Conservation (phyloP, 2,329 filamentous ascomycete genomes). For the Ophiocordyceps camponoti-saundersi region DNA sequence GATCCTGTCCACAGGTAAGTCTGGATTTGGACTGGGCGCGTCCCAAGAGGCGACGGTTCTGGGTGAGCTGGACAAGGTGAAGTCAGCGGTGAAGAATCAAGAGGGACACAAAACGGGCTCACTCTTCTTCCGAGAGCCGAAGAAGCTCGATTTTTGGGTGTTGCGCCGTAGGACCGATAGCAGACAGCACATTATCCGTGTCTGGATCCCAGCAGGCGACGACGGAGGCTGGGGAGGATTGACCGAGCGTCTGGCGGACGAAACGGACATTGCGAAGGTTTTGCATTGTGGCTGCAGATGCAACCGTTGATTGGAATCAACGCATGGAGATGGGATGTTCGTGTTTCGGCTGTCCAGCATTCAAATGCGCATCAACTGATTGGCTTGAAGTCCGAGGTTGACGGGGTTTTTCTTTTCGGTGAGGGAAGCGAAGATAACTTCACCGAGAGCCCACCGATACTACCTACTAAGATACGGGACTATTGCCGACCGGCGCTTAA, state of each 20-base stretch:
- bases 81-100: background rate
- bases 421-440: too few relatives aligned
- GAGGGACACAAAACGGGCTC: slow-evolving; percentile 4
- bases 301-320: background rate
- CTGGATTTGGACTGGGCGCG: slow-evolving; percentile 62
- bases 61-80: slow-evolving; percentile 9
- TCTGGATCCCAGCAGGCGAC: slow-evolving; percentile 75
- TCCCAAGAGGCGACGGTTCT: slow-evolving; percentile 67
- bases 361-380: background rate
- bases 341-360: background rate
- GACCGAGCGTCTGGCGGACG: slow-evolving; percentile 42
- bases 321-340: background rate
- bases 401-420: background rate
- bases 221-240: slow-evolving; percentile 32
- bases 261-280: slow-evolving; percentile 71
- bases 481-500: too few relatives aligned
- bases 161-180: slow-evolving; percentile 61
- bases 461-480: too few relatives aligned
- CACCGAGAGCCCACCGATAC: too few relatives aligned
- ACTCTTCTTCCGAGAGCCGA: slow-evolving; percentile 28
- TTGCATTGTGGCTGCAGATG: slow-evolving; percentile 42
- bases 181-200: slow-evolving; percentile 62
- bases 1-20: slow-evolving; percentile 58
- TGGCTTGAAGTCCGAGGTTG: background rate
- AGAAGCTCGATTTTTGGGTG: slow-evolving; percentile 58